Conservation (phyloP, 2,329 filamentous ascomycete genomes). For the Colletotrichum tropicale region DNA sequence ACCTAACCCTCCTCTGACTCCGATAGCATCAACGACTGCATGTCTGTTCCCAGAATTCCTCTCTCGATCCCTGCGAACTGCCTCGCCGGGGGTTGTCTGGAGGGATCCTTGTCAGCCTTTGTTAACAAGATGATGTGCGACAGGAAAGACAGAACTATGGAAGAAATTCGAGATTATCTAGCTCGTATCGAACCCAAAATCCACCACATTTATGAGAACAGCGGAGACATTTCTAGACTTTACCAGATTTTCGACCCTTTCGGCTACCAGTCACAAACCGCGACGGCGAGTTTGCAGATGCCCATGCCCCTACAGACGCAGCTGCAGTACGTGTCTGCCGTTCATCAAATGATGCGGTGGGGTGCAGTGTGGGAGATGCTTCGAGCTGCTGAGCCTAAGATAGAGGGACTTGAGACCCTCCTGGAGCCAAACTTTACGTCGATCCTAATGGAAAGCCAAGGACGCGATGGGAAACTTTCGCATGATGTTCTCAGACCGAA, state of each 20-base stretch:
- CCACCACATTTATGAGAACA: slow-evolving; percentile 35
- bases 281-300: slow-evolving; percentile 21
- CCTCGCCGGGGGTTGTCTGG: background rate
- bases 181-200: slow-evolving; percentile 61
- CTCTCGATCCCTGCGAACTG: background rate
- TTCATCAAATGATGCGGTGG: slow-evolving; percentile 19
- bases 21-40: background rate
- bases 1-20: background rate
- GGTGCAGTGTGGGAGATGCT: slow-evolving; percentile 17
- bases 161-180: slow-evolving; percentile 63
- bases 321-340: slow-evolving; percentile 10
- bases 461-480: background rate
- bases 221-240: background rate
- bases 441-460: slow-evolving; percentile 8
- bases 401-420: slow-evolving; percentile 1
- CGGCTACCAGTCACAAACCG: background rate
- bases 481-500: background rate
- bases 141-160: slow-evolving; percentile 67
- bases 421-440: background rate
- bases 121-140: background rate
- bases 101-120: background rate
- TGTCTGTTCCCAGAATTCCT: background rate
- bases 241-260: background rate
- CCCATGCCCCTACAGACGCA: background rate
- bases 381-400: background rate